Evolutionary conservation across 2,329 filamentous ascomycete genomes (phyloP).

Genomic region (Hypoxylon sp.): DNA sequence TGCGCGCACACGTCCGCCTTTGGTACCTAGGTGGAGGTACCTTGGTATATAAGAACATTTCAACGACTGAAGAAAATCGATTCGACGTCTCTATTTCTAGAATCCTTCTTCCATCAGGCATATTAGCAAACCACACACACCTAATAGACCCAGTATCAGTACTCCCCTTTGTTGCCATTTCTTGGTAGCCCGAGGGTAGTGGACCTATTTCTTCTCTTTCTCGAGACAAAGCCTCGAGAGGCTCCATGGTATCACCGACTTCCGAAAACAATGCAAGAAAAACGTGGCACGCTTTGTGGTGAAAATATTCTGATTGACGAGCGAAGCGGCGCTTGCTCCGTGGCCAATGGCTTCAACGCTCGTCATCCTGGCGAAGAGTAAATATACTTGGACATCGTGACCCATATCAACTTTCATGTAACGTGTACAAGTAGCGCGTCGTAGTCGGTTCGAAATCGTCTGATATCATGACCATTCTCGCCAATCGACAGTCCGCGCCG

Average conservation of each 20-base stretch:
- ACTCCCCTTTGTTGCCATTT: conserved; percentile 34
- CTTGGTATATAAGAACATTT: background rate
- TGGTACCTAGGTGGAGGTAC: too few species aligned
- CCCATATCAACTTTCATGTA: conserved; percentile 1
- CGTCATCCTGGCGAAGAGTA: background rate
- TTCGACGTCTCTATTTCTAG: background rate
- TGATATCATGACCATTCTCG: background rate
- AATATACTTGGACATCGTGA: conserved; percentile 3
- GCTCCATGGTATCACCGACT: conserved; percentile 15
- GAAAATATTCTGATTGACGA: conserved; percentile 24
- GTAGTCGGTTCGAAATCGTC: background rate
- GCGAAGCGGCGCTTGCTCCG: background rate
- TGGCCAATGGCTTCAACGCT: conserved; percentile 2
- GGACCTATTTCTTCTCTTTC: conserved; percentile 23
- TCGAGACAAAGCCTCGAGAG: conserved; percentile 36
- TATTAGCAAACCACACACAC: conserved; percentile 4
- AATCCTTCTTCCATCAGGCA: background rate
- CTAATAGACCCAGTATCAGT: background rate
- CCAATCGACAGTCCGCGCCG: background rate
- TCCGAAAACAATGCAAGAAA: conserved; percentile 42
- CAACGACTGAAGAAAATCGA: background rate
- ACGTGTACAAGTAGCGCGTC: background rate
- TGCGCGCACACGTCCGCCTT: background rate
- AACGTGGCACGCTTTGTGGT: conserved; percentile 34
- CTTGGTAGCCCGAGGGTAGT: conserved; percentile 11